Conservation (phyloP, 768 basidiomycete species). For the Mycena filopes region DNA sequence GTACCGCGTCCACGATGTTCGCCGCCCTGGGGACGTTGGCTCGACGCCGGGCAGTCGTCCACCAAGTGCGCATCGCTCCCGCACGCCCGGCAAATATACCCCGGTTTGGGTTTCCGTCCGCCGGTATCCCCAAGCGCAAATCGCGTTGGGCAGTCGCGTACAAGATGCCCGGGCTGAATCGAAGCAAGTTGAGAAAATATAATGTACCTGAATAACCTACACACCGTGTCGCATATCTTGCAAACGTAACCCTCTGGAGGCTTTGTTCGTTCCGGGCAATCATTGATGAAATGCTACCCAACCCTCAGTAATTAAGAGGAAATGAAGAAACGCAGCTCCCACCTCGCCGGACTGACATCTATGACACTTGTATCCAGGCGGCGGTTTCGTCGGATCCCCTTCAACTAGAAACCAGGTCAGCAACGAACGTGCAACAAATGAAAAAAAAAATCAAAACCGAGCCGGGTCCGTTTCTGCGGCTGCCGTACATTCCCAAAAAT, state of each 20-base stretch:
- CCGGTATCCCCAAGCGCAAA: conserved; percentile 85
- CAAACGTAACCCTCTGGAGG: conserved; percentile 91
- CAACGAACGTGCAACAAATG: conserved; percentile 7
- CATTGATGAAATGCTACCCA: conserved; percentile 76
- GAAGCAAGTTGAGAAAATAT: not conserved
- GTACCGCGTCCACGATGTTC: conserved; percentile 50
- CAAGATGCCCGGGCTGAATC: conserved; percentile 78
- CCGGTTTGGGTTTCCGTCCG: conserved; percentile 82
- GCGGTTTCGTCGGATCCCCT: conserved; percentile 66
- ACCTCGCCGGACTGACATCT: conserved; percentile 84
- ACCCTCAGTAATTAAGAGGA: conserved; percentile 4
- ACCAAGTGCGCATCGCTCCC: conserved; percentile 88
- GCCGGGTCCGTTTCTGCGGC: conserved; percentile 65
- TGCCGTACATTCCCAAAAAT: conserved; percentile 74
- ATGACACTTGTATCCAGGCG: conserved; percentile 79
- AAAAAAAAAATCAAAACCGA: conserved; percentile 52
- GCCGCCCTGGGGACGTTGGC: conserved; percentile 54
- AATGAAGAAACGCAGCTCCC: conserved; percentile 30
- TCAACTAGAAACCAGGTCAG: conserved; percentile 33
- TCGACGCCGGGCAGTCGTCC: conserved; percentile 84
- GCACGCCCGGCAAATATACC: conserved; percentile 93
- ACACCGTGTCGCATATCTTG: conserved; percentile 81
- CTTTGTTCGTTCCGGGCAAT: conserved; percentile 78
- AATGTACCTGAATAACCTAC: conserved; percentile 29
- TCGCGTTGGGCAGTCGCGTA: conserved; percentile 89